Evolutionary conservation across 108 stramenopile species (phyloP).

Genomic region (Mediolabrus comicus): DNA sequence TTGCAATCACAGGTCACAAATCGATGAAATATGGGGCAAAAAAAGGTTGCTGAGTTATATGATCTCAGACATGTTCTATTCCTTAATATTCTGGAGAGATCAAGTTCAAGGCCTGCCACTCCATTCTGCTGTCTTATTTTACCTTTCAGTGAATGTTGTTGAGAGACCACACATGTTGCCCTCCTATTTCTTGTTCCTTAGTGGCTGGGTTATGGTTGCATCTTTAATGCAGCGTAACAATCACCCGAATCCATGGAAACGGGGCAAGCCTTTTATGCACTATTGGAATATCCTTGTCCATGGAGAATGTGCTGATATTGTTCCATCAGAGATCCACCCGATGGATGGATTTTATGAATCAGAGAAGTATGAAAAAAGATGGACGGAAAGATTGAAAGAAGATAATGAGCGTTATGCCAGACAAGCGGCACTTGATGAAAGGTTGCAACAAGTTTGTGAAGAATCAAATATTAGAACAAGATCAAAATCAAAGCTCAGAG

Average conservation of each 20-base stretch:
- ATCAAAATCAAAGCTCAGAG: constrained; percentile 17
- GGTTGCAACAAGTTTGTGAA: constrained; percentile 48
- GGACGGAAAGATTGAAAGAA: constrained; percentile 46
- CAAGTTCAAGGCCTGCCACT: constrained; percentile 72
- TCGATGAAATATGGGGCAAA: constrained; percentile 68
- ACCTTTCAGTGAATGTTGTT: constrained; percentile 44
- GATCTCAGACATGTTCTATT: constrained; percentile 36
- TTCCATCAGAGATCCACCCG: constrained; percentile 15
- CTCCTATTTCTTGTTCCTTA: constrained; percentile 36
- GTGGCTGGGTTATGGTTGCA: constrained; percentile 77
- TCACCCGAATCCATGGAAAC: constrained; percentile 76
- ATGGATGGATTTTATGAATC: constrained; percentile 46
- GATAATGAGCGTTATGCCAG: constrained; percentile 34
- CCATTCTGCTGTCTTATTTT: constrained; percentile 66
- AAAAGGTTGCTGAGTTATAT: constrained; percentile 37
- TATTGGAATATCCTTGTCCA: constrained; percentile 45
- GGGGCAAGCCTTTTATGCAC: constrained; percentile 59
- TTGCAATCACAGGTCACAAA: too few species aligned
- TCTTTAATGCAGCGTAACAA: constrained; percentile 49
- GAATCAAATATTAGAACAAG: constrained; percentile 30
- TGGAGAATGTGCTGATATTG: constrained; percentile 16
- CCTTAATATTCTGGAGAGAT: constrained; percentile 74
- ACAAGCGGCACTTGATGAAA: constrained; percentile 42
- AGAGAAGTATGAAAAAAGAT: constrained; percentile 32
- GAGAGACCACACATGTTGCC: constrained; percentile 62